A percentile compares a stretch with the other conserved stretches of the same genome.
Evolutionary conservation across 495 filamentous ascomycete genomes (phyloP).

Genomic region (Pseudevernia furfuracea): DNA sequence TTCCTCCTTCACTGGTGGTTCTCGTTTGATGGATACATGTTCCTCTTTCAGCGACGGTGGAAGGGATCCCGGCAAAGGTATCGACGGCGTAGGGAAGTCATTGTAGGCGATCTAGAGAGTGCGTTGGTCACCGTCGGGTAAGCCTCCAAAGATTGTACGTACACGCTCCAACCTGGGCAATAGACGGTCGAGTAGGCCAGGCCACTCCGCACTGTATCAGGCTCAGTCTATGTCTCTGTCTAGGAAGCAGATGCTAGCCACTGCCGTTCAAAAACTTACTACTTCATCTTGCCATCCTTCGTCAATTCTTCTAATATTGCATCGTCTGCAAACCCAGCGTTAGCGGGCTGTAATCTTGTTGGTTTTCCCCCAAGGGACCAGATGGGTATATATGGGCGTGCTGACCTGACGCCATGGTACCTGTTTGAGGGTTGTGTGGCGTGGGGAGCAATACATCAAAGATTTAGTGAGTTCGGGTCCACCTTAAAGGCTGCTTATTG

Average conservation of each 20-base stretch:
- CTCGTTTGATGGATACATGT: neutral
- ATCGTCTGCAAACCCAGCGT: slow-evolving; percentile 40
- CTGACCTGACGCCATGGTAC: slow-evolving; percentile 1
- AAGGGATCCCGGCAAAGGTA: slow-evolving; percentile 30
- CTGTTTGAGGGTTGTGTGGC: neutral
- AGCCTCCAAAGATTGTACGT: slow-evolving; percentile 16
- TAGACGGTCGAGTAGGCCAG: slow-evolving; percentile 42
- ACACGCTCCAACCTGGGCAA: slow-evolving; percentile 49
- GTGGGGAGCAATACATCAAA: neutral
- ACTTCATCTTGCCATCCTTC: slow-evolving; percentile 59
- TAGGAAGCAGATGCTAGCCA: neutral
- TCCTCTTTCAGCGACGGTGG: slow-evolving; percentile 26
- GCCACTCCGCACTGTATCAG: slow-evolving; percentile 49
- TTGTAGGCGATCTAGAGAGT: slow-evolving; percentile 44
- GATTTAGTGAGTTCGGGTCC: neutral
- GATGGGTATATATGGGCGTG: neutral
- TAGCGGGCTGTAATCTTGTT: slow-evolving; percentile 7
- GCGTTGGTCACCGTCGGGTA: slow-evolving; percentile 13
- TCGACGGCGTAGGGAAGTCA: slow-evolving; percentile 43
- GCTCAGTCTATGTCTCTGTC: neutral
- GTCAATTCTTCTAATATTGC: slow-evolving; percentile 56
- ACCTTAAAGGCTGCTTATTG: neutral
- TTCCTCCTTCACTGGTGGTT: slow-evolving; percentile 14
- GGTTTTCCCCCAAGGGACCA: neutral
- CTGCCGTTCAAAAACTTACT: slow-evolving; percentile 41